phyloP scores from a whole-genome alignment of 805 yeast genomes.

The Candida andamanensis region DNA sequence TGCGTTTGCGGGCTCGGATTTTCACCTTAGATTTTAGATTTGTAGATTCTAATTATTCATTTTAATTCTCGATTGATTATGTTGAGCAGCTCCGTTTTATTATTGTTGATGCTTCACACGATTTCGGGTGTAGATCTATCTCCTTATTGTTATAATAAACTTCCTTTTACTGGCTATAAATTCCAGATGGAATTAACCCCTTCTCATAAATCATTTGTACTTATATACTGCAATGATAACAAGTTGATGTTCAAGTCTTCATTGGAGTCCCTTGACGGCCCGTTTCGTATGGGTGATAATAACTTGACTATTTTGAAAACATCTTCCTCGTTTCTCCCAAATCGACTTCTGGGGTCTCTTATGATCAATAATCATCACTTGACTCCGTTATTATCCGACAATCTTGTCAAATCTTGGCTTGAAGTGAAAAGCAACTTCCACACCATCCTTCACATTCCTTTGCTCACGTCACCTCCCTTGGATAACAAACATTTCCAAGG shows the following conservation, averaged over 20 bases:
- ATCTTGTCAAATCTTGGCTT: constrained; percentile 21
- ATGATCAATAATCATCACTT: constrained; percentile 5
- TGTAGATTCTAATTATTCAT: too few species aligned
- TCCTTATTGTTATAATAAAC: constrained; percentile 7
- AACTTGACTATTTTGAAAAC: constrained; percentile 4
- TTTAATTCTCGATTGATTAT: too few species aligned
- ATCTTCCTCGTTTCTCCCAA: constrained; percentile 15
- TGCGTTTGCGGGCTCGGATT: too few species aligned
- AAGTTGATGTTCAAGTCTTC: constrained; percentile 15
- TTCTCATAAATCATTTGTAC: constrained; percentile 13
- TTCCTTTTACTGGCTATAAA: constrained; percentile 23
- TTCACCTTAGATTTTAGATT: too few species aligned
- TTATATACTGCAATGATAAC: constrained; percentile 27
- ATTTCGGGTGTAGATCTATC: too few species aligned
- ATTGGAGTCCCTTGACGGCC: constrained; percentile 1
- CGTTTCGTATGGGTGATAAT: constrained; percentile 7
- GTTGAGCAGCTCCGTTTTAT: too few species aligned
- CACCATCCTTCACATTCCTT: constrained; percentile 22
- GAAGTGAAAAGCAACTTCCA: constrained; percentile 16
- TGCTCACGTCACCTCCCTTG: constrained; percentile 24
- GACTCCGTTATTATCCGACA: constrained; percentile 24
- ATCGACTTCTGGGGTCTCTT: constrained; percentile 20
- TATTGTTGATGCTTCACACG: too few species aligned
- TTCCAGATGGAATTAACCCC: constrained; percentile 19
- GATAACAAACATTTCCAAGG: constrained; percentile 13